A percentile compares a stretch with the other conserved stretches of the same genome.
phyloP scores from a whole-genome alignment of 306 rosid genomes.

The Oemleria cerasiformis region DNA sequence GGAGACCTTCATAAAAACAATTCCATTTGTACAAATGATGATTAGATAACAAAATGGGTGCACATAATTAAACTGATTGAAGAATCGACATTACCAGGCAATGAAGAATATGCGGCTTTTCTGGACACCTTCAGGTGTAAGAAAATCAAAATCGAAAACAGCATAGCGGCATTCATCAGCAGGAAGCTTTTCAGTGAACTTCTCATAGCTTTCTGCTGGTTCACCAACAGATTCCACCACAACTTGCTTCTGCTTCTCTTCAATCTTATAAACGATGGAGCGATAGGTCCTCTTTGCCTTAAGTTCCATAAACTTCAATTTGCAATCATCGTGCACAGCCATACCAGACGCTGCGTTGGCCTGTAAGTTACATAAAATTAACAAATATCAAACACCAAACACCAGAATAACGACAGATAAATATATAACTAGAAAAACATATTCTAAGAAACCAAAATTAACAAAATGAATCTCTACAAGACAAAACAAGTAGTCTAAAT shows the following conservation, averaged over 20 bases:
- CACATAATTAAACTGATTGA: background rate
- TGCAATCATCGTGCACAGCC: conserved; percentile 83
- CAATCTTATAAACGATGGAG: conserved; percentile 69
- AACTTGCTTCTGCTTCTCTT: conserved; percentile 87
- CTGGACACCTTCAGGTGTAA: conserved; percentile 68
- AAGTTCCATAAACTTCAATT: conserved; percentile 68
- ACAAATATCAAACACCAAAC: background rate
- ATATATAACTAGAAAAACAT: background rate
- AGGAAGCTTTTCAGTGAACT: conserved; percentile 69
- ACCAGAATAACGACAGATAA: background rate
- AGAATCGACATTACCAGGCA: conserved; percentile 50
- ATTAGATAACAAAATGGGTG: background rate
- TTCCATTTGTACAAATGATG: background rate
- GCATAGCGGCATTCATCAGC: conserved; percentile 84
- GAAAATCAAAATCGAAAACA: conserved; percentile 77
- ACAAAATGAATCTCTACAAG: background rate
- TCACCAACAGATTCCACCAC: conserved; percentile 79
- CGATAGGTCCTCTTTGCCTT: conserved; percentile 77
- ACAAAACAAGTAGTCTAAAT: background rate
- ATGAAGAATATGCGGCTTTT: conserved; percentile 82
- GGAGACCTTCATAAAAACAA: conserved; percentile 65
- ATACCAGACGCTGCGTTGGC: conserved; percentile 82
- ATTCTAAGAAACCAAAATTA: background rate
- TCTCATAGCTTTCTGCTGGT: conserved; percentile 63
- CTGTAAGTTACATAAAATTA: conserved; percentile 33